Evolutionary conservation across 176 grass and related monocot species (phyloP), one percentile per base, ranked within the genome.

Genomic region (Aegilops sharonensis): DNA sequence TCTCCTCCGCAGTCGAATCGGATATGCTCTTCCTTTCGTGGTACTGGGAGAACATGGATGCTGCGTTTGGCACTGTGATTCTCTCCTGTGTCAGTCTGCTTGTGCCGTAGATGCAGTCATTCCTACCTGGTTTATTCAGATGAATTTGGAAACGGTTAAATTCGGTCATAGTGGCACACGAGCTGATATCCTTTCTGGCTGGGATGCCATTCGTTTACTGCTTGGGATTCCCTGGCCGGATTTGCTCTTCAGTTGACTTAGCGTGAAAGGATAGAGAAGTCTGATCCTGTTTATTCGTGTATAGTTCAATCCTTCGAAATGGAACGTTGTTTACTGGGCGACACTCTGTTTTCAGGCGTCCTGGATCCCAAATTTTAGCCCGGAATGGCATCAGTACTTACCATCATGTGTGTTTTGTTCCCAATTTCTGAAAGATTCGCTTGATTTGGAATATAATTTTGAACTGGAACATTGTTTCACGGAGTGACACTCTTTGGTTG

Each of bases 191-290:
- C 5, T 8, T 29, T 72, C 64, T 34, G 12, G 20, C 7, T 2
- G n/a, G 7, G 61, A 68, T 82, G 4, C 45, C n/a, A 40, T 52
- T 73, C 23, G 27, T n/a, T 21, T 40, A 30, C 1, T 6, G 23
- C 15, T 37, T 13, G 2, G 67, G 59, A 34, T 77, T 18, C 3
- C 7, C 14, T 21, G 60, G 7, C 24, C 77, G 15, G 34, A 36
- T 68, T 81, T 75, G 34, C 47, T 57, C 25, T 45, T 12, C 67
- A 36, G 23, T 39, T 68, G 48, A 82, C 24, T 86, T 83, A 23
- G 23, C 34, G 40, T 40, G 77, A 39, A 61, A 61, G 20, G 14
- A 39, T 4, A 37, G 54, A 61, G 54, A 61, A 61, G 32, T 11
- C 59, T 65, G 12, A n/a, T 45, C 32, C 24, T 14, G 3, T 56